Conservation (phyloP, 306 rosid species). For the Gillenia trifoliata region DNA sequence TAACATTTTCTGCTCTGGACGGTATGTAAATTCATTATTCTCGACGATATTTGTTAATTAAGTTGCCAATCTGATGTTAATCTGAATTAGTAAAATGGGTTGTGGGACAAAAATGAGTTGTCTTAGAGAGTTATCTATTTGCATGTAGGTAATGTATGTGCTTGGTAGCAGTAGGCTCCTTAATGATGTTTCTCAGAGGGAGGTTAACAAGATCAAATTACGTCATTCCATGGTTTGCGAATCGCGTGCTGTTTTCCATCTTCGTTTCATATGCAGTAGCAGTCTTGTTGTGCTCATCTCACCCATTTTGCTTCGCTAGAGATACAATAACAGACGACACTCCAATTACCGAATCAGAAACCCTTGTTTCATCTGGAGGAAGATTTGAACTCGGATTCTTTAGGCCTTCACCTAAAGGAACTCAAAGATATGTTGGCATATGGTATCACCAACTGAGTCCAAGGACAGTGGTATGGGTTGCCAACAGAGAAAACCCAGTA, state of each 20-base stretch:
- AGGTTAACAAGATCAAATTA: too few species aligned
- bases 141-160: too few species aligned
- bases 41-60: too few species aligned
- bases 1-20: background rate
- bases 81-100: background rate
- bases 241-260: background rate
- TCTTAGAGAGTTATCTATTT: too few species aligned
- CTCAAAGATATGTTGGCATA: constrained; percentile 35
- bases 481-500: constrained; percentile 21
- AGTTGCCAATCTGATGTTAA: background rate
- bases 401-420: background rate
- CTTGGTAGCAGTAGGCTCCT: background rate
- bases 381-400: constrained; percentile 43
- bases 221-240: background rate
- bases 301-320: constrained; percentile 7
- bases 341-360: background rate
- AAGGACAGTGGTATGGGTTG: constrained; percentile 41
- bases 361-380: constrained; percentile 27
- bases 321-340: background rate
- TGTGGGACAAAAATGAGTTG: too few species aligned
- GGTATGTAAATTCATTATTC: background rate
- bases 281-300: constrained; percentile 1
- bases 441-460: constrained; percentile 20
- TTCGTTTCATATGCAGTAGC: background rate
- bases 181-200: too few species aligned